A percentile compares a stretch with the other conserved stretches of the same genome.
Evolutionary conservation across 148 eudicot genomes (phyloP).

Genomic region (Nepenthes mirabilis): DNA sequence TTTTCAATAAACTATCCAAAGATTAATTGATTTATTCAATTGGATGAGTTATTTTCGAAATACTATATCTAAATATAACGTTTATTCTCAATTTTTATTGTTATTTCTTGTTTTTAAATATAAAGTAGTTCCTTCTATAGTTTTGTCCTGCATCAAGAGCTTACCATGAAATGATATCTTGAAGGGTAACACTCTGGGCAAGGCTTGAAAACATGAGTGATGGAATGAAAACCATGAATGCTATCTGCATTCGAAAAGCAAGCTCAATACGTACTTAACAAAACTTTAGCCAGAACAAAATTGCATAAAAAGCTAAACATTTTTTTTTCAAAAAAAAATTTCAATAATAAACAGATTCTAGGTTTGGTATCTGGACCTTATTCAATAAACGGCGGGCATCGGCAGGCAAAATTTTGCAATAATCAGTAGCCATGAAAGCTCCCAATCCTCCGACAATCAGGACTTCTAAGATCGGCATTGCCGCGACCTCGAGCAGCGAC

Average conservation of each 20-base stretch:
- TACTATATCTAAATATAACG: too few species aligned
- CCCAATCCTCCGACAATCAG: constrained; percentile 39
- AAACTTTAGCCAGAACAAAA: background rate
- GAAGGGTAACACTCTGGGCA: constrained; percentile 67
- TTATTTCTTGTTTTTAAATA: too few species aligned
- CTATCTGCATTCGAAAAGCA: constrained; percentile 41
- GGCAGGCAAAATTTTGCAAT: constrained; percentile 30
- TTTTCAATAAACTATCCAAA: too few species aligned
- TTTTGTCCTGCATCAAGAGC: too few species aligned
- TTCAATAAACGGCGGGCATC: constrained; percentile 37
- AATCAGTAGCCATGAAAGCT: constrained; percentile 41
- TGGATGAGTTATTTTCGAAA: too few species aligned
- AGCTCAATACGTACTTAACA: background rate
- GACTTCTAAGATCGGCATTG: constrained; percentile 57
- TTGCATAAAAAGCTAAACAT: background rate
- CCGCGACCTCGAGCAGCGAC: constrained; percentile 47
- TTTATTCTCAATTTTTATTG: too few species aligned
- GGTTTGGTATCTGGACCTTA: constrained; percentile 18
- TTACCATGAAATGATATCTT: constrained; percentile 78
- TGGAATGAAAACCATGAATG: constrained; percentile 74
- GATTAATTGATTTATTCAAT: too few species aligned
- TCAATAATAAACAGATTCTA: too few species aligned
- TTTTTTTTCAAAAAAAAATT: too few species aligned
- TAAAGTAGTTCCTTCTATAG: too few species aligned
- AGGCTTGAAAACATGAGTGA: constrained; percentile 64